Conservation (phyloP, 2,329 filamentous ascomycete species). For the Verticillium alfalfae region DNA sequence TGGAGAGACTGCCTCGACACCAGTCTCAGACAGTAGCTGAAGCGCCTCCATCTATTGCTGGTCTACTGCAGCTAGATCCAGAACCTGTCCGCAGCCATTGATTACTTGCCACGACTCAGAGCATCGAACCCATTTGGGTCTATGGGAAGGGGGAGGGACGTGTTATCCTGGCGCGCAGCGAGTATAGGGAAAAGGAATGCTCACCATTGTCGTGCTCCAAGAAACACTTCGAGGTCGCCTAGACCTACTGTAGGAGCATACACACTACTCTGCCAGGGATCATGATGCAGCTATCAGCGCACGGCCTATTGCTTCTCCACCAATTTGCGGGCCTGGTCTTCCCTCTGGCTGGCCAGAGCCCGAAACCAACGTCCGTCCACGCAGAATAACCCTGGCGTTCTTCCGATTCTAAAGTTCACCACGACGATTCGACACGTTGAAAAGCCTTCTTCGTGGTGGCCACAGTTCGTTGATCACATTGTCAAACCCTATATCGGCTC, state of each 20-base stretch:
- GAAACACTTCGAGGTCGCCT: neutral
- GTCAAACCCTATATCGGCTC: neutral
- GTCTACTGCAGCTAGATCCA: neutral
- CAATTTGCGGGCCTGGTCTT: neutral
- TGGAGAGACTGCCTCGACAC: neutral
- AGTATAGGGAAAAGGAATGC: neutral
- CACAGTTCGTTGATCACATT: neutral
- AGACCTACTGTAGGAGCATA: neutral
- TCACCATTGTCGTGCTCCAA: neutral
- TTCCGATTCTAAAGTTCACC: neutral
- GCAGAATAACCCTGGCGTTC: neutral
- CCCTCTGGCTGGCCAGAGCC: neutral
- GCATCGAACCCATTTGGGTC: neutral
- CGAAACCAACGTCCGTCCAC: neutral
- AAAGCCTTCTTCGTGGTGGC: neutral
- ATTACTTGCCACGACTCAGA: neutral
- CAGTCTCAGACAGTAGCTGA: neutral
- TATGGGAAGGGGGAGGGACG: neutral
- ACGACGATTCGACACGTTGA: neutral
- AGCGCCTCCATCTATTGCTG: neutral
- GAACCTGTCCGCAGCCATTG: neutral
- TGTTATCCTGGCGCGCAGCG: neutral
- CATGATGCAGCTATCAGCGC: neutral
- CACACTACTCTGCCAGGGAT: neutral
- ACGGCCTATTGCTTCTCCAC: neutral